Evolutionary conservation across 2,329 filamentous ascomycete genomes (phyloP).

Genomic region (Cercospora sp.): DNA sequence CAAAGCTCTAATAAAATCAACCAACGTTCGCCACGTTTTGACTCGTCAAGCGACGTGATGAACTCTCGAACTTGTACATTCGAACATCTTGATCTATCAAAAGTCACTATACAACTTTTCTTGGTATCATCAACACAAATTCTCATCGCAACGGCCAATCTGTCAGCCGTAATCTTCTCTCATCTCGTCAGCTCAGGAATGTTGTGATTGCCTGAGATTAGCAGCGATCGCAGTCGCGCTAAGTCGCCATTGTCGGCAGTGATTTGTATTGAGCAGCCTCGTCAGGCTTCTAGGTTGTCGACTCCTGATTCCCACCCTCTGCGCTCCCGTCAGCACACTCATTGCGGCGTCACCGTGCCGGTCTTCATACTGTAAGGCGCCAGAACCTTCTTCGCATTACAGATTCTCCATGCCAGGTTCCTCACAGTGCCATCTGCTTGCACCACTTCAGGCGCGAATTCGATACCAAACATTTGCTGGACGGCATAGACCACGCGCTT

Average conservation of each 20-base stretch:
- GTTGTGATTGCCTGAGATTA: constrained; percentile 12
- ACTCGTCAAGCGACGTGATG: neutral
- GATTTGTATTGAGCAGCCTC: neutral
- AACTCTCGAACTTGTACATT: neutral
- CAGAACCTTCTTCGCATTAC: constrained; percentile 91
- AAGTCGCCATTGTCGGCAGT: neutral
- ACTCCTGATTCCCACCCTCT: neutral
- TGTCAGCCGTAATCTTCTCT: neutral
- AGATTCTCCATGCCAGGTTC: constrained; percentile 91
- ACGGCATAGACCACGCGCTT: constrained; percentile 91
- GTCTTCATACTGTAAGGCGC: constrained; percentile 54
- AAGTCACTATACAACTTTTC: neutral
- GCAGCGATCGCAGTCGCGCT: constrained; percentile 1
- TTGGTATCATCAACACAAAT: neutral
- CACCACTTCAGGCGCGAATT: constrained; percentile 90
- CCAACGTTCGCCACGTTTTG: neutral
- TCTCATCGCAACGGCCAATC: neutral
- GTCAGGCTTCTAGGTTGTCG: neutral
- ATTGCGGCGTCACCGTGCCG: constrained; percentile 38
- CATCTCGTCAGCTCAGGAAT: constrained; percentile 7
- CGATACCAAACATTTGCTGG: constrained; percentile 93
- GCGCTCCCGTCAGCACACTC: neutral
- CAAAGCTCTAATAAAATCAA: neutral
- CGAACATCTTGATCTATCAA: neutral
- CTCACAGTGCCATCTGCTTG: constrained; percentile 85